Conservation (phyloP, 2,329 filamentous ascomycete genomes). For the Tolypocladium cylindrosporum region DNA sequence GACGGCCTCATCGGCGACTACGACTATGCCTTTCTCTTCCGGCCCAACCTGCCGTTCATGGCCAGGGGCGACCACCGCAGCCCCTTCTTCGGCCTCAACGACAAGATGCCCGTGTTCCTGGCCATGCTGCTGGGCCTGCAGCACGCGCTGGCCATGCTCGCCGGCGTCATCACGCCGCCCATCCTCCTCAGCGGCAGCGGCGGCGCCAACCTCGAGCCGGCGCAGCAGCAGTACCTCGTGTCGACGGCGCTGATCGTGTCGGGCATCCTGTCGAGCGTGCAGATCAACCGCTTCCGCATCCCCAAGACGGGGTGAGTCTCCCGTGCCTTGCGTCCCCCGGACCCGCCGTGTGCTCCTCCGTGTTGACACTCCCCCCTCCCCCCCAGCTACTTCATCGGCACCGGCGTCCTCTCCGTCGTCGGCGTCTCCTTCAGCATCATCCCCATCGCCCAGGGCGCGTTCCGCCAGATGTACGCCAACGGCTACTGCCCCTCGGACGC, state of each 20-base stretch:
- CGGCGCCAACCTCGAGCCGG: slow-evolving; percentile 52
- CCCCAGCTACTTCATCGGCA: slow-evolving; percentile 62
- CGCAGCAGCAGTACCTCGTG: slow-evolving; percentile 65
- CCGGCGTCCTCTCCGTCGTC: slow-evolving; percentile 69
- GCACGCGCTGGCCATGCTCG: slow-evolving; percentile 68
- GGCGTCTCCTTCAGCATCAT: slow-evolving; percentile 38
- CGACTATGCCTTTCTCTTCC: slow-evolving; percentile 85
- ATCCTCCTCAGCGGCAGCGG: slow-evolving; percentile 55
- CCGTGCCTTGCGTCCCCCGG: background rate
- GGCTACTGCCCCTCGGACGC: slow-evolving; percentile 53
- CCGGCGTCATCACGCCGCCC: slow-evolving; percentile 67
- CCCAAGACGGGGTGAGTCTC: slow-evolving; percentile 45
- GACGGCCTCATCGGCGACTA: slow-evolving; percentile 77
- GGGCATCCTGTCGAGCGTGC: slow-evolving; percentile 62
- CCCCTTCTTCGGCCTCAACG: slow-evolving; percentile 78
- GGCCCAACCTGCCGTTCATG: slow-evolving; percentile 74
- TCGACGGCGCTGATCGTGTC: slow-evolving; percentile 72
- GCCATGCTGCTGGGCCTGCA: slow-evolving; percentile 69
- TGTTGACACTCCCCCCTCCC: background rate
- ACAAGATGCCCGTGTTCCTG: slow-evolving; percentile 65
- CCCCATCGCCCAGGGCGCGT: slow-evolving; percentile 48
- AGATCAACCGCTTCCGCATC: slow-evolving; percentile 70
- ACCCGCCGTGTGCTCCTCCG: background rate
- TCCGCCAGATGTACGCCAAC: slow-evolving; percentile 68
- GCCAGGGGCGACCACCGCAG: slow-evolving; percentile 40